These are phyloP conservation scores for Huntiella savannae DNA, from an alignment of 2,329 filamentous ascomycete genomes.

Conservation along the genomic window DNA sequence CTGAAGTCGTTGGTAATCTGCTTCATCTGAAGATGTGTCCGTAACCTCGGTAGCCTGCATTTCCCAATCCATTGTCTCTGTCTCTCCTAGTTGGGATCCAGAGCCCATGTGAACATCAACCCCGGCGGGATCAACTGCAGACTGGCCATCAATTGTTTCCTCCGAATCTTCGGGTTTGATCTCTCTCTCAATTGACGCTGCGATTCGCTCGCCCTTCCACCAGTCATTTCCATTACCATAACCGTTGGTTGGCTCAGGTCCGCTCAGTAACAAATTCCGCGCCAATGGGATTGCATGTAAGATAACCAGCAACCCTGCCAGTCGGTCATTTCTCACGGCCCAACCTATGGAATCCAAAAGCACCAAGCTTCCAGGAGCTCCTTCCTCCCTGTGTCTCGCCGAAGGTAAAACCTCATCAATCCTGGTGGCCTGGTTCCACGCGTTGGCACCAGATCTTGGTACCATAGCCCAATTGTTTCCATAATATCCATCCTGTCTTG, in stretches of 20 bases:
- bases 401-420: slow-evolving; percentile 12
- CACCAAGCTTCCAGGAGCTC: slow-evolving; percentile 33
- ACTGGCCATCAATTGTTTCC: no score
- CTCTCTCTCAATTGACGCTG: not conserved
- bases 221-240: slow-evolving; percentile 40
- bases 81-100: not conserved
- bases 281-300: slow-evolving; percentile 39
- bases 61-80: slow-evolving; percentile 3
- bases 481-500: slow-evolving; percentile 36
- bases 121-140: not conserved
- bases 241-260: slow-evolving; percentile 20
- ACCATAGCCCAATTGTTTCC: slow-evolving; percentile 41
- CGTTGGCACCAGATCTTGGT: not conserved
- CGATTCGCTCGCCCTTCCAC: slow-evolving; percentile 32
- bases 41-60: slow-evolving; percentile 11
- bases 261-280: slow-evolving; percentile 34
- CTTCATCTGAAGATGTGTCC: not conserved
- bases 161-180: not conserved
- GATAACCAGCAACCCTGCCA: slow-evolving; percentile 38
- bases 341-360: slow-evolving; percentile 11
- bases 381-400: slow-evolving; percentile 13
- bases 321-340: slow-evolving; percentile 20
- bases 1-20: no score
- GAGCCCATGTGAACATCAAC: not conserved
- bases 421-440: not conserved